A percentile compares a stretch with the other conserved stretches of the same genome.
These are phyloP conservation scores for Amphibolis antarctica DNA, from an alignment of 106 monocot species.

Conservation along the genomic window DNA sequence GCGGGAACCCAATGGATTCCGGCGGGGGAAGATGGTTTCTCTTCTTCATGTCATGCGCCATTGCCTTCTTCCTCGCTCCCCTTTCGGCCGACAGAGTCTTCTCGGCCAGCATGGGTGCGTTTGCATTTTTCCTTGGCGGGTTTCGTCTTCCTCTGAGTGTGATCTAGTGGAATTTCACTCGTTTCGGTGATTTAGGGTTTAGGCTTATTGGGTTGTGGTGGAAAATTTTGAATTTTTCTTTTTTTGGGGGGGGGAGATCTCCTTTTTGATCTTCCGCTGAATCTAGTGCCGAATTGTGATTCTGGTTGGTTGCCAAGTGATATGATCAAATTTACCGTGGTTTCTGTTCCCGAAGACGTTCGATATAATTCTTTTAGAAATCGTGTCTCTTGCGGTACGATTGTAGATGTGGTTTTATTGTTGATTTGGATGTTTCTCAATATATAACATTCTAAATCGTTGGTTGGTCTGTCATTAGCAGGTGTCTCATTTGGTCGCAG, in stretches of 20 bases:
- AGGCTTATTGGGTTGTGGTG: not conserved
- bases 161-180: not conserved
- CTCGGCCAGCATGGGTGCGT: slow-evolving; percentile 4
- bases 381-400: not conserved
- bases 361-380: too few relatives aligned
- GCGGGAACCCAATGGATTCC: not conserved
- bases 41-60: not conserved
- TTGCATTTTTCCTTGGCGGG: not conserved
- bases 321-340: too few relatives aligned
- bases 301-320: too few relatives aligned
- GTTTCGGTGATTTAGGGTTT: not conserved
- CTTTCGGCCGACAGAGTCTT: slow-evolving; percentile 5
- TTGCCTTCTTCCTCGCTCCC: not conserved
- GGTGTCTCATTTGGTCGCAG: slow-evolving; percentile 47
- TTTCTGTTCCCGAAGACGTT: too few relatives aligned
- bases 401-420: not conserved
- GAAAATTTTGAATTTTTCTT: not conserved
- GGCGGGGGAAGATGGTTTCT: not conserved
- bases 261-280: too few relatives aligned
- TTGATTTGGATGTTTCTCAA: not conserved
- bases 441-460: not conserved
- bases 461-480: slow-evolving; percentile 1
- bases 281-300: too few relatives aligned
- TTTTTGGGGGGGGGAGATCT: not conserved
- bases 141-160: too few relatives aligned